Conservation (phyloP, 2,329 filamentous ascomycete genomes). For the Phialemonium atrogriseum region DNA sequence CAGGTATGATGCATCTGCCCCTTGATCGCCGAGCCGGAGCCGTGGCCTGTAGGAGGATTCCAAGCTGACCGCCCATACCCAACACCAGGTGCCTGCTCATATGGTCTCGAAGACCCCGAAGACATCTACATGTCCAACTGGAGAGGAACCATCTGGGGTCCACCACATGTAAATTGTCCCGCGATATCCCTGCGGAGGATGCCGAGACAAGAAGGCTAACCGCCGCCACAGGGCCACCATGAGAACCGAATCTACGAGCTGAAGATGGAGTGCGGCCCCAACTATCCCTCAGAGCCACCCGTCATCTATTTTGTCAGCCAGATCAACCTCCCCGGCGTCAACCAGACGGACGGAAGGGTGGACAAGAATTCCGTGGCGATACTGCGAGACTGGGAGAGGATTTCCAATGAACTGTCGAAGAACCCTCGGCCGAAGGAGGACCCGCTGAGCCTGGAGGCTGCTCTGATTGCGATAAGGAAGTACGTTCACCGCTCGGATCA, state of each 20-base stretch:
- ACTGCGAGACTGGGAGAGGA: constrained; percentile 82
- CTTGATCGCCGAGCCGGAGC: not conserved
- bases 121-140: constrained; percentile 97
- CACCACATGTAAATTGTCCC: constrained; percentile 69
- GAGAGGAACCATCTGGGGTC: constrained; percentile 96
- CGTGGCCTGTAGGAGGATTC: constrained; percentile 11
- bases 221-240: constrained; percentile 71
- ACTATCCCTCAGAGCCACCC: constrained; percentile 85
- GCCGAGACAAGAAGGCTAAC: too few relatives aligned
- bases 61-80: not conserved
- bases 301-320: constrained; percentile 87
- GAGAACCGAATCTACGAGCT: constrained; percentile 99
- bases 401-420: constrained; percentile 68
- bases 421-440: constrained; percentile 22
- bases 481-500: constrained; percentile 6
- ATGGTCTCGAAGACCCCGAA: constrained; percentile 87
- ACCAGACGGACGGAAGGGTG: constrained; percentile 70
- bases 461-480: constrained; percentile 25
- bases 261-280: constrained; percentile 86
- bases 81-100: constrained; percentile 86
- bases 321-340: constrained; percentile 94
- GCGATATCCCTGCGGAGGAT: too few relatives aligned
- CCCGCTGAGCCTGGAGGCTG: constrained; percentile 24
- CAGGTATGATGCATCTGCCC: constrained; percentile 45
- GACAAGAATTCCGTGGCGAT: constrained; percentile 79